These are phyloP conservation scores for Chaetomium cochliodes DNA, from an alignment of 495 filamentous ascomycete species.

Conservation along the genomic window DNA sequence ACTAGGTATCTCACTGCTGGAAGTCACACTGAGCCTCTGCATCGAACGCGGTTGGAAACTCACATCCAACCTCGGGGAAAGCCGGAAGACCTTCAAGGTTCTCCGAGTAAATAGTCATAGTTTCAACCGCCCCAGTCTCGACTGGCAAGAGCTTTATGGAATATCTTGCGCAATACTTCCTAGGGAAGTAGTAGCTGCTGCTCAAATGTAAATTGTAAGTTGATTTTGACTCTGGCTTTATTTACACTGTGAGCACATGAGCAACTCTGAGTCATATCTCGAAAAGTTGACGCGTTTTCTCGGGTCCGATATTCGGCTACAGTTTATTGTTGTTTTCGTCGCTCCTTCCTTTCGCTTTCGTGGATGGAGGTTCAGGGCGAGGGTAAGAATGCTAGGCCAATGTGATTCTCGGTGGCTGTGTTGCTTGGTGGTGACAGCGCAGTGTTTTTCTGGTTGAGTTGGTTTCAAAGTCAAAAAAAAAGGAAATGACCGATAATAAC, in stretches of 20 bases:
- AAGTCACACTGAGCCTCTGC: not conserved
- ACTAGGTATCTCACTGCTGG: not conserved
- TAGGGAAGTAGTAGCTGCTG: not conserved
- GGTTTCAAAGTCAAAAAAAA: not conserved
- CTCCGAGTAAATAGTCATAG: not conserved
- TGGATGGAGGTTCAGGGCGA: not conserved
- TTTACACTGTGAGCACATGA: conserved; percentile 4
- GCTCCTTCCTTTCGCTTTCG: conserved; percentile 4
- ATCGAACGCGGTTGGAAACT: too few relatives aligned
- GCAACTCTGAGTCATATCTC: not conserved
- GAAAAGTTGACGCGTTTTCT: not conserved
- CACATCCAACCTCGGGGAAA: not conserved
- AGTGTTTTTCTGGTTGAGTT: not conserved
- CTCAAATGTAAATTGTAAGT: not conserved
- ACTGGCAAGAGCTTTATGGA: not conserved
- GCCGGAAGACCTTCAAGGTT: not conserved
- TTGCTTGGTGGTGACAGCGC: not conserved
- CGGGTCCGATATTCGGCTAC: not conserved
- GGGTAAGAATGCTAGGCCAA: conserved; percentile 13
- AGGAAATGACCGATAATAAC: too few relatives aligned
- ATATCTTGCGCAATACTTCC: not conserved
- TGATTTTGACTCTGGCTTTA: not conserved
- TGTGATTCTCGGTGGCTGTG: not conserved
- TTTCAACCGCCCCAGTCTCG: not conserved
- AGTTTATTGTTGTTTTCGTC: not conserved